phyloP scores from a whole-genome alignment of 2,329 filamentous ascomycete genomes.

The Coleophoma eucalyptorum region DNA sequence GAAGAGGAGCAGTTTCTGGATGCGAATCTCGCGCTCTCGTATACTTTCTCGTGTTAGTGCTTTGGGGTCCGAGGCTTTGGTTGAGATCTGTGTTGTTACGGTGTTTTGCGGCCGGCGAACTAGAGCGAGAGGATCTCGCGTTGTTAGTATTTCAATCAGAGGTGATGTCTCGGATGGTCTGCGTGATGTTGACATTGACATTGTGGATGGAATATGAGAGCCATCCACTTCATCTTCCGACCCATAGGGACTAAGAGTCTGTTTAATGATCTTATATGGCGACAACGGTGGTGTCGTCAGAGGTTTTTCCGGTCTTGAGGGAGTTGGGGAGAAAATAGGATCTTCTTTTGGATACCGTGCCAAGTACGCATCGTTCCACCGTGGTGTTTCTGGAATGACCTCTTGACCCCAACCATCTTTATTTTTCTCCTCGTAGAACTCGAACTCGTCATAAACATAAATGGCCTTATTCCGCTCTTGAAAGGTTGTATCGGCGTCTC shows the following conservation, averaged over 20 bases:
- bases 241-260: background rate
- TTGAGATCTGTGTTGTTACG: background rate
- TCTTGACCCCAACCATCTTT: too few species aligned
- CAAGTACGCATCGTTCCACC: too few species aligned
- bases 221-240: background rate
- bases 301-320: too few species aligned
- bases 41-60: too few species aligned
- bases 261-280: conserved; percentile 6
- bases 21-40: background rate
- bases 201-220: too few species aligned
- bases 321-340: too few species aligned
- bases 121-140: conserved; percentile 9
- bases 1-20: conserved; percentile 28
- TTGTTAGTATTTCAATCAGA: background rate
- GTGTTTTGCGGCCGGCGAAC: background rate
- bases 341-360: too few species aligned
- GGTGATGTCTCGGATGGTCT: background rate
- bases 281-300: conserved; percentile 1
- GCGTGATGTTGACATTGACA: background rate
- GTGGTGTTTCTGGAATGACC: too few species aligned
- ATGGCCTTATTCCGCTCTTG: background rate
- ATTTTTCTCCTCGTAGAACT: conserved; percentile 2
- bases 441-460: conserved; percentile 7
- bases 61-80: background rate
- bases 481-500: background rate